Percentiles rank a stretch among this genome's conserved stretches.
phyloP scores from a whole-genome alignment of 2,329 filamentous ascomycete species.

The Intubia oerlemansii region DNA sequence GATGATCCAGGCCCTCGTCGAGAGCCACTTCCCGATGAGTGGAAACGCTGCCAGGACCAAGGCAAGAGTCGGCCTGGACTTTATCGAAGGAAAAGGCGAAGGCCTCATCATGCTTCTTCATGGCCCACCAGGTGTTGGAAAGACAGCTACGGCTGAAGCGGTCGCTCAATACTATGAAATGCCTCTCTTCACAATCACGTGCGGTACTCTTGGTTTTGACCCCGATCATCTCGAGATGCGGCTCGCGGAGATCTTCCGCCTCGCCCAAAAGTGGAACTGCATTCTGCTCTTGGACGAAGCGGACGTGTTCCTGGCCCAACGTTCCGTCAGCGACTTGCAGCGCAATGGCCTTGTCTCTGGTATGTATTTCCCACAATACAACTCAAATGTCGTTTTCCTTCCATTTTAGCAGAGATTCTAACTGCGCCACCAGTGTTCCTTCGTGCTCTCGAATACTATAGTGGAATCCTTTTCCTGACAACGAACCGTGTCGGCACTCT shows the following conservation, averaged over 20 bases:
- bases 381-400: too few relatives aligned
- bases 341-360: conserved; percentile 17
- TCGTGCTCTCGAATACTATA: conserved; percentile 24
- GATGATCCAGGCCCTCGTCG: conserved; percentile 8
- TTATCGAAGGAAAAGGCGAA: conserved; percentile 23
- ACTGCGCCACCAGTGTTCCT: too few relatives aligned
- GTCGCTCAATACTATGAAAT: conserved; percentile 18
- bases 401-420: too few relatives aligned
- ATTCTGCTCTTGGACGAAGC: conserved; percentile 11
- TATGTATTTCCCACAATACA: too few relatives aligned
- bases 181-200: conserved; percentile 26
- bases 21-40: conserved; percentile 6
- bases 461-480: conserved; percentile 25
- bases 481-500: conserved; percentile 28
- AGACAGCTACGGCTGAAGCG: conserved; percentile 21
- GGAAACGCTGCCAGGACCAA: conserved; percentile 4
- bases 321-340: conserved; percentile 8
- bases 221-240: conserved; percentile 13
- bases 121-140: conserved; percentile 25
- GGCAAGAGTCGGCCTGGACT: conserved; percentile 12
- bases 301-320: conserved; percentile 10
- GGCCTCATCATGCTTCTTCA: conserved; percentile 23
- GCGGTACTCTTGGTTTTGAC: conserved; percentile 23
- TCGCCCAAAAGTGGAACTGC: conserved; percentile 9
- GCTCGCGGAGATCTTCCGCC: conserved; percentile 9